A percentile compares a stretch with the other conserved stretches of the same genome.
Conservation (phyloP, 1,284 basidiomycete species). For the Malassezia psittaci region DNA sequence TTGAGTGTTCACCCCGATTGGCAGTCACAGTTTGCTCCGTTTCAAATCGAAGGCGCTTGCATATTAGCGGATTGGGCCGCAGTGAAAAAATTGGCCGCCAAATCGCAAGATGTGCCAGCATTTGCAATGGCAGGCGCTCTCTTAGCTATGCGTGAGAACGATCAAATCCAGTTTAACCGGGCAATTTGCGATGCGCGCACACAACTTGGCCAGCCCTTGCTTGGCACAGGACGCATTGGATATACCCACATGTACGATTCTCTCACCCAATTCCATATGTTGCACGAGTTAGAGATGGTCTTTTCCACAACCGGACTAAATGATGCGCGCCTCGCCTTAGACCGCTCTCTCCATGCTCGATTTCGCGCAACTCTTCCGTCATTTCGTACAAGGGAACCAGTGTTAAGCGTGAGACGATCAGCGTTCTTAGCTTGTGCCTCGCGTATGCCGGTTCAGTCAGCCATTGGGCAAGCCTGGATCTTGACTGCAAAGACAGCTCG, state of each 20-base stretch:
- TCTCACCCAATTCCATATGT: slow-evolving; percentile 72
- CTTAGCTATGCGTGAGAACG: slow-evolving; percentile 62
- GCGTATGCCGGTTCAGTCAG: slow-evolving; percentile 44
- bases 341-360: slow-evolving; percentile 54
- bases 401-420: slow-evolving; percentile 78
- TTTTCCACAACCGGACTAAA: slow-evolving; percentile 12
- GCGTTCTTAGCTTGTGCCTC: slow-evolving; percentile 64
- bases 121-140: slow-evolving; percentile 72
- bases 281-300: slow-evolving; percentile 75
- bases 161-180: slow-evolving; percentile 20
- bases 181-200: slow-evolving; percentile 62
- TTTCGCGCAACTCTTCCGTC: slow-evolving; percentile 73
- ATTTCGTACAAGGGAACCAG: slow-evolving; percentile 80
- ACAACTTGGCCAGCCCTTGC: slow-evolving; percentile 68
- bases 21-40: slow-evolving; percentile 67
- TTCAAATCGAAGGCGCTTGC: slow-evolving; percentile 87
- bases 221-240: slow-evolving; percentile 61
- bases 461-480: slow-evolving; percentile 59
- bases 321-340: slow-evolving; percentile 19
- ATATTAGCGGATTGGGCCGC: slow-evolving; percentile 85
- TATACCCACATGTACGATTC: slow-evolving; percentile 82
- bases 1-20: slow-evolving; percentile 76
- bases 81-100: slow-evolving; percentile 29
- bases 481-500: slow-evolving; percentile 86
- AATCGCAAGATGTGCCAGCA: slow-evolving; percentile 57